Conservation (phyloP, 441 rosid species). For the Brassica balearica region DNA sequence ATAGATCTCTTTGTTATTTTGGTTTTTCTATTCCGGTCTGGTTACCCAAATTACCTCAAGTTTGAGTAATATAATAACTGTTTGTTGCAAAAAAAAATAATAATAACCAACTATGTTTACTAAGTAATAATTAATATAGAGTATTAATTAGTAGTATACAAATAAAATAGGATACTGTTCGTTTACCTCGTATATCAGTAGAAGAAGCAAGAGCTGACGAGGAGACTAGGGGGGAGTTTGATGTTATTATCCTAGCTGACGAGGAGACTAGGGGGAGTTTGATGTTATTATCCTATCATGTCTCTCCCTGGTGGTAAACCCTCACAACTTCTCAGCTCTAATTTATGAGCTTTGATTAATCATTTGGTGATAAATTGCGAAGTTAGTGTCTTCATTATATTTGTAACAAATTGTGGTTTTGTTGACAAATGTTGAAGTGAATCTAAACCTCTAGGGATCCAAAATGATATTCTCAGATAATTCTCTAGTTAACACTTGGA, state of each 20-base stretch:
- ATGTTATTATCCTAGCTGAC: background rate
- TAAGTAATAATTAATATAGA: too few species aligned
- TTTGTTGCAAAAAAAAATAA: too few species aligned
- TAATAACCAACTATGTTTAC: too few species aligned
- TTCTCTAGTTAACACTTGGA: background rate
- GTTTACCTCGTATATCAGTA: too few species aligned
- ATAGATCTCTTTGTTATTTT: too few species aligned
- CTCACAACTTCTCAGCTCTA: constrained; percentile 9
- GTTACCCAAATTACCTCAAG: too few species aligned
- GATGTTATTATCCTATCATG: constrained; percentile 49
- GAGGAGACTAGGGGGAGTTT: constrained; percentile 53
- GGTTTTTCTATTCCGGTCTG: too few species aligned
- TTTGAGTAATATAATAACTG: too few species aligned
- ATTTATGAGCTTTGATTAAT: background rate
- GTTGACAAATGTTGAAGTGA: background rate
- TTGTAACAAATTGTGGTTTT: background rate
- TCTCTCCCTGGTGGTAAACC: constrained; percentile 73
- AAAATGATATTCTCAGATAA: background rate
- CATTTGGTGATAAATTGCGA: background rate
- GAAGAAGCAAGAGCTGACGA: constrained; percentile 24
- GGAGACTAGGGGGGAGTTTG: too few species aligned
- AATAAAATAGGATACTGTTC: too few species aligned
- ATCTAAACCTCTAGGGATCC: background rate
- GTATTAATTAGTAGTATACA: too few species aligned
- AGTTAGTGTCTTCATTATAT: background rate